Evolutionary conservation across 441 rosid genomes (phyloP), one percentile per base, ranked within the genome.

Genomic region (Gossypium davidsonii): DNA sequence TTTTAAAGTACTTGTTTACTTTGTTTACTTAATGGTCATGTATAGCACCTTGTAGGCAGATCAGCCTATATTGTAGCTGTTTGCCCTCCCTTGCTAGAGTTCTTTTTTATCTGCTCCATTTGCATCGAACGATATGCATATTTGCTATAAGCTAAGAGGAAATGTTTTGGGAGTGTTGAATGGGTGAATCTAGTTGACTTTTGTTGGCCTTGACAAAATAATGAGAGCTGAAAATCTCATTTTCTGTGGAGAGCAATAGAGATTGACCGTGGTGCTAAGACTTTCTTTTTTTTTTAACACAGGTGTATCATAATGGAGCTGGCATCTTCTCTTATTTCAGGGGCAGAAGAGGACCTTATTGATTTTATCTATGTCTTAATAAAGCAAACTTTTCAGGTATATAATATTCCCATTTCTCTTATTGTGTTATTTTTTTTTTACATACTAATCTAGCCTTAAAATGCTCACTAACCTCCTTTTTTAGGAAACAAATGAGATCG

Each of bases 341-440:
- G 97, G 79, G 98, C 95, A 58, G 80, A 81, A 26, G 84, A 79
- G 75, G 96, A 93, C 77, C 92, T 95, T 52, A 48, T 89, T 71
- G 85, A 86, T 68, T 79, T 90, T 70, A 90, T 89, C 26, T 91
- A 89, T 78, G 83, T 71, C 76, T 87, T 87, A 75, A 75, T 87
- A 73, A 85, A 83, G 73, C 73, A 82, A 67, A 78, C 87, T 59
- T 83, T 94, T 70, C 80, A 83, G 91, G 98, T 90, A 76, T 55
- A 61, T 56, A 21, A 67, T 37, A 49, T 15, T n/a, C 12, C 66
- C 28, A 3, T 42, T 42, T 53, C 49, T 42, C 58, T 4, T 12
- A 2, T 46, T 67, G 12, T 64, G n/a, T 2, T 44, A 14, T 18
- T 61, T 15, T 15, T 62, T 28, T 12, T 74, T 44, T n/a, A 18